phyloP scores from a whole-genome alignment of 306 rosid species.

The Quercus dentata region DNA sequence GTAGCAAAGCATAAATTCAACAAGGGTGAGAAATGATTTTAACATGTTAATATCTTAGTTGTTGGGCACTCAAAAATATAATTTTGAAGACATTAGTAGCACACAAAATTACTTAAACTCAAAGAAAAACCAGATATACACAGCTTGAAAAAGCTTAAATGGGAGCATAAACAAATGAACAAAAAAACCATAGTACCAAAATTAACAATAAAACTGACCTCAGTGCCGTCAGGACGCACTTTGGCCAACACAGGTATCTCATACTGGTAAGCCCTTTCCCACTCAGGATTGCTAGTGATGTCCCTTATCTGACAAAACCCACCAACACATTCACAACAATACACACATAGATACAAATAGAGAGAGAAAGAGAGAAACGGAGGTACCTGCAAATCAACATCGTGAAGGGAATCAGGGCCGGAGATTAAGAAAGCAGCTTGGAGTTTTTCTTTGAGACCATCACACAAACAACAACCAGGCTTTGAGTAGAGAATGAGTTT shows the following conservation, averaged over 20 bases:
- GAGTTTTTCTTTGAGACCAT: slow-evolving; percentile 95
- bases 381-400: slow-evolving; percentile 57
- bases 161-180: neutral
- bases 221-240: slow-evolving; percentile 78
- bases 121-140: neutral
- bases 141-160: neutral
- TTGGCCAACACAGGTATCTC: slow-evolving; percentile 89
- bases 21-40: neutral
- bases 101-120: neutral
- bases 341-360: neutral
- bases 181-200: neutral
- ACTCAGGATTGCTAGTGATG: slow-evolving; percentile 69
- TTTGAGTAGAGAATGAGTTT: slow-evolving; percentile 82
- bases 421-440: slow-evolving; percentile 64
- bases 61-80: too few species aligned
- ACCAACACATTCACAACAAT: neutral
- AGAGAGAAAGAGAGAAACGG: neutral
- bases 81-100: neutral
- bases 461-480: slow-evolving; percentile 97
- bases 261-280: slow-evolving; percentile 87
- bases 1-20: neutral
- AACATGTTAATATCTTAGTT: neutral
- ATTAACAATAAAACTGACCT: slow-evolving; percentile 49
- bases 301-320: slow-evolving; percentile 65
- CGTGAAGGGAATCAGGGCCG: slow-evolving; percentile 68